Percentiles rank a stretch among this genome's conserved stretches.
Evolutionary conservation across 306 rosid species (phyloP).

Genomic region (Prunus dulcis): DNA sequence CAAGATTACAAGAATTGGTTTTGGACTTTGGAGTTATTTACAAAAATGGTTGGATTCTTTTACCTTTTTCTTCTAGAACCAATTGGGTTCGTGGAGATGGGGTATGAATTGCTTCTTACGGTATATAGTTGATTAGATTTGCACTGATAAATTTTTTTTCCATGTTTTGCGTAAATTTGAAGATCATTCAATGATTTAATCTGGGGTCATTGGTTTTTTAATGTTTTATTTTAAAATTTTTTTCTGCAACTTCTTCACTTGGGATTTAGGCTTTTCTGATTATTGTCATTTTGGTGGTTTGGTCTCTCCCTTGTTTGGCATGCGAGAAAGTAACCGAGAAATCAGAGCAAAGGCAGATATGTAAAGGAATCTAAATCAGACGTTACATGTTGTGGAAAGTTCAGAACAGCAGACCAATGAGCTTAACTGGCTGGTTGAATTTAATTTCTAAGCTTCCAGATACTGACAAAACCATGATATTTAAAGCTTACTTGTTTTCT

Average conservation of each 20-base stretch:
- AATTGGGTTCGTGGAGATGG: background rate
- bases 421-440: conserved; percentile 1
- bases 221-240: background rate
- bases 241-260: background rate
- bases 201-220: background rate
- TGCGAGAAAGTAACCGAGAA: background rate
- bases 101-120: background rate
- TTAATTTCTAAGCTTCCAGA: background rate
- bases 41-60: background rate
- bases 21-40: background rate
- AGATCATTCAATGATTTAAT: background rate
- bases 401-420: conserved; percentile 5
- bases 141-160: background rate
- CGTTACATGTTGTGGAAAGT: background rate
- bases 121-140: conserved; percentile 1
- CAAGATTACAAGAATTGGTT: background rate
- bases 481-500: background rate
- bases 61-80: background rate
- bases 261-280: background rate
- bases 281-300: background rate
- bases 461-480: background rate
- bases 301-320: background rate
- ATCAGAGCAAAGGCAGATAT: background rate
- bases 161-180: conserved; percentile 15
- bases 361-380: background rate